These are phyloP conservation scores for Entomophthora muscae DNA, from an alignment of 371 early-diverging fungal genomes.

Conservation along the genomic window DNA sequence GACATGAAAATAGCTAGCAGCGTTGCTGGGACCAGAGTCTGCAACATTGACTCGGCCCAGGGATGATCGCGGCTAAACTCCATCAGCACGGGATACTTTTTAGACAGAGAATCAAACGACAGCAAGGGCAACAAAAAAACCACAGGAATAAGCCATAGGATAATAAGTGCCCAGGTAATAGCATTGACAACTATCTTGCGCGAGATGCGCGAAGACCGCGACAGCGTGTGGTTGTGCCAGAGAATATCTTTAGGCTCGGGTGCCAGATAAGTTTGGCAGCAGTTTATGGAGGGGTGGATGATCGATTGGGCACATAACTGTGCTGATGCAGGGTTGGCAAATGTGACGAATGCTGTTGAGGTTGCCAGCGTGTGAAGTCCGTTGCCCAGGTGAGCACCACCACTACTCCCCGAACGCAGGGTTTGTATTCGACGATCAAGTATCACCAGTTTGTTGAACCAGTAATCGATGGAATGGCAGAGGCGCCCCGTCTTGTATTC, in stretches of 20 bases:
- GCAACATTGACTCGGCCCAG: conserved; percentile 27
- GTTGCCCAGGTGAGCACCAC: conserved; percentile 8
- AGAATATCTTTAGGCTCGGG: conserved; percentile 84
- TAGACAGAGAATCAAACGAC: conserved; percentile 44
- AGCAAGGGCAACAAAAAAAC: conserved; percentile 48
- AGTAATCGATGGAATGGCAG: conserved; percentile 16
- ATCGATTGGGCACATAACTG: conserved; percentile 40
- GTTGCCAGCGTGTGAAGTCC: conserved; percentile 25
- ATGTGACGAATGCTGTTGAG: conserved; percentile 40
- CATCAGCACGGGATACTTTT: conserved; percentile 25
- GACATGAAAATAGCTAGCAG: conserved; percentile 46
- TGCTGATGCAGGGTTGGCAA: conserved; percentile 24
- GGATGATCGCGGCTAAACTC: conserved; percentile 26
- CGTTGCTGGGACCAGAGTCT: conserved; percentile 39
- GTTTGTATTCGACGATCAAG: conserved; percentile 15
- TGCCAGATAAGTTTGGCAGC: conserved; percentile 50
- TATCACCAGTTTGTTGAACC: conserved; percentile 19
- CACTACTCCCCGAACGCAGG: conserved; percentile 1
- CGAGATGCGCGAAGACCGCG: conserved; percentile 23
- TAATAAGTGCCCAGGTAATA: conserved; percentile 35
- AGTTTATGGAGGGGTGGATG: conserved; percentile 39
- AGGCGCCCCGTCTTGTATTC: conserved; percentile 13
- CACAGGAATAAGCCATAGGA: conserved; percentile 50
- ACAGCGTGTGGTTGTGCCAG: conserved; percentile 63
- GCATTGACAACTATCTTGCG: conserved; percentile 27